These are phyloP conservation scores for Verticillium isaacii DNA, from an alignment of 2,329 filamentous ascomycete species.

Conservation along the genomic window DNA sequence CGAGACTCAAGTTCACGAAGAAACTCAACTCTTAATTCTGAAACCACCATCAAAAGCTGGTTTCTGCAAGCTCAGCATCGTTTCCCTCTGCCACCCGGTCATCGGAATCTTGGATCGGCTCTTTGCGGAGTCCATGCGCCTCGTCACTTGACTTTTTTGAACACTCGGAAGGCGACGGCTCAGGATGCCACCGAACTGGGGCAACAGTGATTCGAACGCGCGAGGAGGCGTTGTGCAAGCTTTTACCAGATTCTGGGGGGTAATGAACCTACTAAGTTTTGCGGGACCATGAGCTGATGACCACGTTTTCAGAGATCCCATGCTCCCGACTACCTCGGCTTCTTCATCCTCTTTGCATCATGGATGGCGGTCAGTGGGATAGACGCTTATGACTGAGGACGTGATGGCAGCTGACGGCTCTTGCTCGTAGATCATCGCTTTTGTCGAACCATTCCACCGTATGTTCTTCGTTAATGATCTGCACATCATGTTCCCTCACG, in stretches of 20 bases:
- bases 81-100: too few relatives aligned
- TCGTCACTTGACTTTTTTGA: constrained; percentile 17
- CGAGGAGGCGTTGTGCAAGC: constrained; percentile 20
- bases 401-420: neutral
- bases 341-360: constrained; percentile 62
- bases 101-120: neutral
- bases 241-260: constrained; percentile 43
- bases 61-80: neutral
- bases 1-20: neutral
- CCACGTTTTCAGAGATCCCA: constrained; percentile 63
- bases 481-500: constrained; percentile 80
- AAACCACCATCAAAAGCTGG: neutral
- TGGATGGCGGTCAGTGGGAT: constrained; percentile 54
- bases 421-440: constrained; percentile 52
- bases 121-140: neutral
- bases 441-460: constrained; percentile 83
- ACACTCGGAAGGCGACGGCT: constrained; percentile 37
- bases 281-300: neutral
- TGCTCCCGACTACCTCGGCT: constrained; percentile 81
- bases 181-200: constrained; percentile 30
- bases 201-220: constrained; percentile 7
- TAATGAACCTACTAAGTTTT: constrained; percentile 16
- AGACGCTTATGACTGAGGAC: neutral
- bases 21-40: neutral
- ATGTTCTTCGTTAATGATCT: constrained; percentile 89